Evolutionary conservation across 2,329 filamentous ascomycete genomes (phyloP), one percentile per base, ranked within the genome.

Genomic region (Aspergillus vadensis): DNA sequence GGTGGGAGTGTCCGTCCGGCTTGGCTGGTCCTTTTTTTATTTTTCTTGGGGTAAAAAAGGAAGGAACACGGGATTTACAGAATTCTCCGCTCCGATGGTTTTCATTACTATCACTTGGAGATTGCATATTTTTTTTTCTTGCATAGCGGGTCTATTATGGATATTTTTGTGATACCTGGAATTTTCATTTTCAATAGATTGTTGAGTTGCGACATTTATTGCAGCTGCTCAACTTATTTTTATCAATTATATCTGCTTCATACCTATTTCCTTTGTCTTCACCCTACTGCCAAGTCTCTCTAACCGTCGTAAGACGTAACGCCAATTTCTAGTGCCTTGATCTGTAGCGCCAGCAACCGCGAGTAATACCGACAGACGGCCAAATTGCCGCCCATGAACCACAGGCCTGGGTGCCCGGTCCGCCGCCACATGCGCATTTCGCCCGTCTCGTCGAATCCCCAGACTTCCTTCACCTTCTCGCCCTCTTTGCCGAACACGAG

Each of bases 311-410:
- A 51, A 14, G 23, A 27, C 2, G 53, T 30, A 43, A 69, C 51
- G 3, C 71, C 71, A 50, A 65, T 72, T 62, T 80, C 75, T 14
- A 77, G 52, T 0, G 73, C 80, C 70, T 81, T 81, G 55, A 84
- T 83, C 72, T 82, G 80, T 66, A 84, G 67, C 6, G 81, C 82
- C 68, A 84, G 63, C 30, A 80, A 49, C 43, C 79, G 81, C 0
- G 86, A 89, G 66, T 81, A 89, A 60, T 86, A 88, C 52, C 87
- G 77, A 64, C 85, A 86, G 59, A 89, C 72, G 0, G 85, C 85
- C 38, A 90, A 68, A 67, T 88, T 90, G 0, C 88, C 87, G 0
- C 86, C 87, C 67, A 88, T 86, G 65, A 88, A 86, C 87, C 87
- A 90, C 63, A 90, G 86, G 0, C 86, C 87, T 0, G 85, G 85